phyloP scores from a whole-genome alignment of 768 basidiomycete species.

The Suillus paluster region DNA sequence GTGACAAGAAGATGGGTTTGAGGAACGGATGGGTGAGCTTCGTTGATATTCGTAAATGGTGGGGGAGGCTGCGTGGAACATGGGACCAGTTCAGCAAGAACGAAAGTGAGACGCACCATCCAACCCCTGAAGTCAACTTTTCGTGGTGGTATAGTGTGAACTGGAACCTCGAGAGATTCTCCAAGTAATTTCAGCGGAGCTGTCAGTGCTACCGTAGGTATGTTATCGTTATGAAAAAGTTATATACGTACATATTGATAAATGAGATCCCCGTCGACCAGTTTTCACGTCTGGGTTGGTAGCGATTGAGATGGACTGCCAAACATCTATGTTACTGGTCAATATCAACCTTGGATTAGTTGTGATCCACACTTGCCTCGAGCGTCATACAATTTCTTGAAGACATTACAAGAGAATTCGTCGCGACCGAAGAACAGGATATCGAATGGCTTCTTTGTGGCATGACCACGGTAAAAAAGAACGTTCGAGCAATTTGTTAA shows the following conservation, averaged over 20 bases:
- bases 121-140: slow-evolving; percentile 67
- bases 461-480: not conserved
- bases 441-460: slow-evolving; percentile 49
- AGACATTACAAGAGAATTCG: slow-evolving; percentile 79
- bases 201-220: slow-evolving; percentile 30
- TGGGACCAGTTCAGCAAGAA: slow-evolving; percentile 1
- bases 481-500: not conserved
- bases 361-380: slow-evolving; percentile 49
- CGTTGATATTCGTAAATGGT: slow-evolving; percentile 31
- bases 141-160: slow-evolving; percentile 63
- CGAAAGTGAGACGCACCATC: slow-evolving; percentile 48
- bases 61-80: slow-evolving; percentile 47
- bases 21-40: slow-evolving; percentile 18
- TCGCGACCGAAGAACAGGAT: slow-evolving; percentile 90
- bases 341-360: slow-evolving; percentile 12
- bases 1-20: slow-evolving; percentile 71
- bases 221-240: not conserved
- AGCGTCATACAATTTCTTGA: slow-evolving; percentile 65
- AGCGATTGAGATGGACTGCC: slow-evolving; percentile 67
- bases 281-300: slow-evolving; percentile 72
- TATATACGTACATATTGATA: slow-evolving; percentile 54
- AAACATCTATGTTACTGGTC: slow-evolving; percentile 62
- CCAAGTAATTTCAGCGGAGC: slow-evolving; percentile 75
- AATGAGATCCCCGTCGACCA: slow-evolving; percentile 61
- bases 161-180: slow-evolving; percentile 53